Base-by-base conservation (phyloP, 2,329 filamentous ascomycete genomes). In the Alternaria brassicae region DNA sequence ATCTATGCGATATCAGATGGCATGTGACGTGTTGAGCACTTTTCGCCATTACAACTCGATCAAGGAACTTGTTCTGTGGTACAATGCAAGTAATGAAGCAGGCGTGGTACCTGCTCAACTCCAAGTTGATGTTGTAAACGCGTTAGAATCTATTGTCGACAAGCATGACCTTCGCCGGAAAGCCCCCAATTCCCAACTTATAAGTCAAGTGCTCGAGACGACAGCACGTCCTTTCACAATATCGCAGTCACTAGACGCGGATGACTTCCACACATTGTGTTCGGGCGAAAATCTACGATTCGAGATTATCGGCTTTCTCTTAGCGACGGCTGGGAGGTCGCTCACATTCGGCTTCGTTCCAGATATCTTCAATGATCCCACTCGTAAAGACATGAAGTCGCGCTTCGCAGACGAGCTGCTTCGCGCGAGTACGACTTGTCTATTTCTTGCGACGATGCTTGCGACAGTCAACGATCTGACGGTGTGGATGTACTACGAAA, bases 381-480 rank as follows among this genome's bases (percentile, higher is more conserved):
- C 45, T 1, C 65, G 69, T 17, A 59, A 66, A 15, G 63, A 47
- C 1, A 23, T 66, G 53, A 68, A 65, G 50, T 58, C 65, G 21
- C 65, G 66, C 9, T 66, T 76, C 19, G 60, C 69, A 1, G 69
- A 77, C 32, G 72, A 77, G 50, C 49, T 77, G 27, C 63, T 77
- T 17, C 67, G 72, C 13, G 66, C 76, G 9, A 78, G 78, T 50
- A 77, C 79, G 6, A 73, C 68, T 8, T 78, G 73, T 25, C 61
- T 79, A 2, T 69, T 78, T 2, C 67, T 80, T 8, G 79, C 76
- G 55, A 77, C 71, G 4, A 65, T 77, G 40, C 67, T 81, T 13
- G 75, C 73, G 4, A 74, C 77, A 3, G 70, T 76, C 2, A 81
- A 81, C 47, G 79, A 81, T 44, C 51, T 81, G 19, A 70, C 66